A percentile compares a stretch with the other conserved stretches of the same genome.
Conservation (phyloP, 164 flowering plant species). For the Magnolia officinalis region DNA sequence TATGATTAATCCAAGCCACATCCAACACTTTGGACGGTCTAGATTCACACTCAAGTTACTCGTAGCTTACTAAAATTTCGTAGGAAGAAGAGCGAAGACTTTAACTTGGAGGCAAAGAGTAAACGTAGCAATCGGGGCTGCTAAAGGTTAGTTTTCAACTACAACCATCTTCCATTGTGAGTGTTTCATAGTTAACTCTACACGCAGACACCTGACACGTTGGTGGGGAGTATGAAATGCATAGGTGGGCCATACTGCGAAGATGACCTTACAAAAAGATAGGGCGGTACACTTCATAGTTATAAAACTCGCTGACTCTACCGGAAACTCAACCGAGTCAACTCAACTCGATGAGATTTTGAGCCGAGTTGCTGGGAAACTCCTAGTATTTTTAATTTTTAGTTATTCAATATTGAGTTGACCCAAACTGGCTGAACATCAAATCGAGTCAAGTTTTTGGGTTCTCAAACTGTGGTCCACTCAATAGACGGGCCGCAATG, state of each 20-base stretch:
- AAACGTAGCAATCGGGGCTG: conserved; percentile 66
- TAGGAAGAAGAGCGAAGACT: conserved; percentile 48
- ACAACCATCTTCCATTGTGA: background rate
- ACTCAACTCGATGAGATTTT: too few relatives aligned
- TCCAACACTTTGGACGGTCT: background rate
- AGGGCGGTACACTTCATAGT: too few relatives aligned
- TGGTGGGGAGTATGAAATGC: too few relatives aligned
- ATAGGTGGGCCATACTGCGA: too few relatives aligned
- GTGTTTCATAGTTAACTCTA: background rate
- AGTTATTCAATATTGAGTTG: too few relatives aligned
- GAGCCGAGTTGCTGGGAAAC: too few relatives aligned
- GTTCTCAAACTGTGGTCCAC: background rate
- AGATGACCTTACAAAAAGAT: too few relatives aligned
- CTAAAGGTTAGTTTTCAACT: conserved; percentile 41
- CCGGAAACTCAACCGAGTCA: too few relatives aligned
- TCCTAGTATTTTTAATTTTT: too few relatives aligned
- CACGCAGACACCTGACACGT: too few relatives aligned
- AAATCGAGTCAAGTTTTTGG: background rate
- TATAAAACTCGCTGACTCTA: too few relatives aligned
- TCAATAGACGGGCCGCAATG: too few relatives aligned
- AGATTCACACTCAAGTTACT: background rate
- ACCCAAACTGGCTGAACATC: background rate
- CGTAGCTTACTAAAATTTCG: background rate
- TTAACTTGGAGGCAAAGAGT: conserved; percentile 75
- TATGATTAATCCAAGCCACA: background rate